These are phyloP conservation scores for Pontederia crassipes DNA, from an alignment of 176 grass and related monocot species.

Conservation along the genomic window DNA sequence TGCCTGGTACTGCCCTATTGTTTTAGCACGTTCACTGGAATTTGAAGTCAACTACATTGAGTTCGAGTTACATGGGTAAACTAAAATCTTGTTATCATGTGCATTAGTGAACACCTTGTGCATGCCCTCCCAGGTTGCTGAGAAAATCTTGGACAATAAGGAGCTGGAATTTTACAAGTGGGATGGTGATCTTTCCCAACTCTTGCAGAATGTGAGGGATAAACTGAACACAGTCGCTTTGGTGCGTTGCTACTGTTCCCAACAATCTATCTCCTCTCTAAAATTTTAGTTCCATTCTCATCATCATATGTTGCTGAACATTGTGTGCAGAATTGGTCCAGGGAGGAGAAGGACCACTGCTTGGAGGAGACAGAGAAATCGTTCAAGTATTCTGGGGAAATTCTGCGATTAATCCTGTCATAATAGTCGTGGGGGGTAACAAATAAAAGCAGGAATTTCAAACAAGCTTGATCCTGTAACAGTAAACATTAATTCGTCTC, in stretches of 20 bases:
- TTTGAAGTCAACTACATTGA: background rate
- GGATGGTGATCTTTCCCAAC: constrained; percentile 64
- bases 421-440: constrained; percentile 6
- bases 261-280: background rate
- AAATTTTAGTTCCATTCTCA: background rate
- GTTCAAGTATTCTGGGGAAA: constrained; percentile 55
- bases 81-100: background rate
- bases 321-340: constrained; percentile 47
- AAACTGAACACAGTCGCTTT: constrained; percentile 72
- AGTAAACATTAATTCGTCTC: no score
- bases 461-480: no score
- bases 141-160: constrained; percentile 88
- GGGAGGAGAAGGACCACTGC: constrained; percentile 81
- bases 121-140: constrained; percentile 42
- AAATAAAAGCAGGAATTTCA: no score
- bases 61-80: background rate
- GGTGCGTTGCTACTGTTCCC: constrained; percentile 22
- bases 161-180: constrained; percentile 97
- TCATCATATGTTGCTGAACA: background rate
- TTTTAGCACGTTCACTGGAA: no score
- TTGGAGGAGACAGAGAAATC: constrained; percentile 87
- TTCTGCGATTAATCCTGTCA: constrained; percentile 69
- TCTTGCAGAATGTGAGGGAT: constrained; percentile 68
- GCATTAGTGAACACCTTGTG: background rate
- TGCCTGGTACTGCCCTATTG: no score